These are phyloP conservation scores for Coemansia sp. DNA, from an alignment of 192 early-diverging fungal species.

Conservation along the genomic window DNA sequence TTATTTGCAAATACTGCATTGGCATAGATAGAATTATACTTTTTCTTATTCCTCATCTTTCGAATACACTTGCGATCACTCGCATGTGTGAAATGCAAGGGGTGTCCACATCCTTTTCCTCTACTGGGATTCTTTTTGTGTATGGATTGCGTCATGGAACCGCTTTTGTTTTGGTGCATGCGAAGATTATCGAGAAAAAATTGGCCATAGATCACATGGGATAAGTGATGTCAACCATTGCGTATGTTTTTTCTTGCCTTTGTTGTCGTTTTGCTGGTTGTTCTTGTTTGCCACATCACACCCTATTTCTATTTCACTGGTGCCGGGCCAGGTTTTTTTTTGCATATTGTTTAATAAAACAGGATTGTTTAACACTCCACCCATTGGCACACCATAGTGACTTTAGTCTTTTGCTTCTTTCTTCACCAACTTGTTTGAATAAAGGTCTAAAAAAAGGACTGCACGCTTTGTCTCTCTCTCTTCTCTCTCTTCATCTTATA, in stretches of 20 bases:
- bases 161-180: neutral
- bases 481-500: neutral
- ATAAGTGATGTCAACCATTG: neutral
- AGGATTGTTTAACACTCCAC: neutral
- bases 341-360: neutral
- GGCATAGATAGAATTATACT: neutral
- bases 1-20: conserved; percentile 34
- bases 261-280: neutral
- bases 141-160: neutral
- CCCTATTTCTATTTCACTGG: neutral
- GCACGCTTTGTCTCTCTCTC: neutral
- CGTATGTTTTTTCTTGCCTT: neutral
- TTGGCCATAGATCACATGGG: neutral
- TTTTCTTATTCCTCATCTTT: neutral
- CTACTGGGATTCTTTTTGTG: neutral
- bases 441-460: neutral
- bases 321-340: conserved; percentile 1
- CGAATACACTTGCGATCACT: neutral
- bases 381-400: neutral
- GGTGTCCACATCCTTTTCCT: neutral
- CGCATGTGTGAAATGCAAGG: neutral
- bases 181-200: neutral
- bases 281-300: neutral
- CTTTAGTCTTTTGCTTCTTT: conserved; percentile 5
- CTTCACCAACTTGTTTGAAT: neutral